These are phyloP conservation scores for Teratosphaeriaceae sp. DNA, from an alignment of 2,329 filamentous ascomycete species.

Conservation along the genomic window DNA sequence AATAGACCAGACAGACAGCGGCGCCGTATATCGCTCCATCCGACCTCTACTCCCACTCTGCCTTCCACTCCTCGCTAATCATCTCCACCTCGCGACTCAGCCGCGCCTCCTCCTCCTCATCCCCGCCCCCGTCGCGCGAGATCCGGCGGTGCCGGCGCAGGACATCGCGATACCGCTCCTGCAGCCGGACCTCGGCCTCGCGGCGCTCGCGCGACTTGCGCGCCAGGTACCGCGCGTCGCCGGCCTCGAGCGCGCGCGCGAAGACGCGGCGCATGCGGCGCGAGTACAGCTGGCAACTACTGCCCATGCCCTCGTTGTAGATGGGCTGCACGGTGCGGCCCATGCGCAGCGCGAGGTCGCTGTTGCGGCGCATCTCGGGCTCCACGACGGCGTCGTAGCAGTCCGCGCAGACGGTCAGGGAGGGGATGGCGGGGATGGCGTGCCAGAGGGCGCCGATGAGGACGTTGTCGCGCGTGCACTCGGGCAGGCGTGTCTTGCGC, in stretches of 20 bases:
- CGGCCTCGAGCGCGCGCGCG: constrained; percentile 54
- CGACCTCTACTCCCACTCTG: constrained; percentile 37
- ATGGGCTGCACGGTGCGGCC: constrained; percentile 54
- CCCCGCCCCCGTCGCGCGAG: constrained; percentile 34
- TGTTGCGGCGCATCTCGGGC: constrained; percentile 50
- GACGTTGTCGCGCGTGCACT: constrained; percentile 61
- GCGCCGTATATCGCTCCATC: background rate
- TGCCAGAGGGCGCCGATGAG: constrained; percentile 65
- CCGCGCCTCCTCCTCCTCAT: constrained; percentile 50
- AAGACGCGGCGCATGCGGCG: constrained; percentile 71
- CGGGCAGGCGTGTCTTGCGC: constrained; percentile 49
- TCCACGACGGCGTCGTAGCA: constrained; percentile 78
- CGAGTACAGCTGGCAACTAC: constrained; percentile 73
- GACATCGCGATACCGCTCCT: constrained; percentile 43
- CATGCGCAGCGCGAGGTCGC: constrained; percentile 56
- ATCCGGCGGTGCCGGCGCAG: constrained; percentile 31
- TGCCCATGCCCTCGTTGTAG: constrained; percentile 41
- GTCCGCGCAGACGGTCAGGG: constrained; percentile 79
- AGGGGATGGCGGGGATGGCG: constrained; percentile 60
- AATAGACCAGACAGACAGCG: background rate
- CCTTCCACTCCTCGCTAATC: constrained; percentile 46
- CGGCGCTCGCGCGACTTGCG: constrained; percentile 52
- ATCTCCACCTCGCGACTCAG: constrained; percentile 47
- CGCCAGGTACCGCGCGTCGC: constrained; percentile 62
- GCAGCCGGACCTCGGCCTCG: constrained; percentile 53